Conservation (phyloP, 1,284 basidiomycete species). For the Naganishia sp. region DNA sequence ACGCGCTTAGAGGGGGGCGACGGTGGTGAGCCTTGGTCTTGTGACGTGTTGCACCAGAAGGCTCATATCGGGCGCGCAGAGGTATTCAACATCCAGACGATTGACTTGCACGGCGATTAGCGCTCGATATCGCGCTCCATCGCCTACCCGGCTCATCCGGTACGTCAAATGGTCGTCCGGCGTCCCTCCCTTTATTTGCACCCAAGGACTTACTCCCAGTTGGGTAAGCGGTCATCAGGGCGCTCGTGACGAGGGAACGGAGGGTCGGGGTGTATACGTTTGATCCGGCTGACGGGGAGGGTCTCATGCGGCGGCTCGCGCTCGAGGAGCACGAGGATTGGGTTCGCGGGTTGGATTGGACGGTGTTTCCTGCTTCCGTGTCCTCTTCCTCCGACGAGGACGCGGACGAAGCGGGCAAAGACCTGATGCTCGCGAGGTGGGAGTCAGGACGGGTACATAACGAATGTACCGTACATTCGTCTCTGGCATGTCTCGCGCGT, state of each 20-base stretch:
- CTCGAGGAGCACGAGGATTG: conserved; percentile 93
- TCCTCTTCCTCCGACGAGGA: conserved; percentile 34
- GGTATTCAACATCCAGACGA: conserved; percentile 56
- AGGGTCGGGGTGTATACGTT: conserved; percentile 63
- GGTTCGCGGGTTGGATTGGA: conserved; percentile 77
- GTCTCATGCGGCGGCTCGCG: conserved; percentile 54
- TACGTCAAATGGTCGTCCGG: conserved; percentile 44
- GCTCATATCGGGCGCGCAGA: neutral
- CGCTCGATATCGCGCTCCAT: conserved; percentile 68
- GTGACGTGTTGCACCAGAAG: too few relatives aligned
- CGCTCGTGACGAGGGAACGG: conserved; percentile 73
- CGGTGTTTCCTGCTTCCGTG: conserved; percentile 47
- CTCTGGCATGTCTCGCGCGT: conserved; percentile 71
- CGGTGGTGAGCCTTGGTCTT: neutral
- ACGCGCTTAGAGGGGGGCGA: neutral
- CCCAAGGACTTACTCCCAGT: neutral
- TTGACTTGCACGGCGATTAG: conserved; percentile 71
- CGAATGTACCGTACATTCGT: too few relatives aligned
- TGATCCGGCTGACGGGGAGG: conserved; percentile 63
- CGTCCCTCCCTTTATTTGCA: neutral
- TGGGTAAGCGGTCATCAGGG: conserved; percentile 66
- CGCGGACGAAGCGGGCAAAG: conserved; percentile 46
- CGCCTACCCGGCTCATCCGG: conserved; percentile 68
- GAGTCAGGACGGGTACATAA: conserved; percentile 89
- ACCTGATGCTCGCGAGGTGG: conserved; percentile 76